Evolutionary conservation across 495 filamentous ascomycete genomes (phyloP).

Genomic region (Penicillium herquei): DNA sequence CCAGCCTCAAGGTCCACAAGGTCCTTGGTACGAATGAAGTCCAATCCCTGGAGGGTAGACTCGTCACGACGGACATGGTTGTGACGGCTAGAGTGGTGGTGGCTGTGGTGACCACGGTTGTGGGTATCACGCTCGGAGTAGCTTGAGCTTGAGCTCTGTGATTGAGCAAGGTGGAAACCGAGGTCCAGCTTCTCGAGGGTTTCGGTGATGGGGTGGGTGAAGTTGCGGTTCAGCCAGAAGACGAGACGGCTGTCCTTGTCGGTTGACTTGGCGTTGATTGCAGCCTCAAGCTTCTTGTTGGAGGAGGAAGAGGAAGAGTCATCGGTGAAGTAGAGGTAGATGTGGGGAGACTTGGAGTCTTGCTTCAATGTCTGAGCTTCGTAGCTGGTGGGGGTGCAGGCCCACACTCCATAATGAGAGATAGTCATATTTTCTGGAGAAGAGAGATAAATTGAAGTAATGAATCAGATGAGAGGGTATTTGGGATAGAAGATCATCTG

Average conservation of each 20-base stretch:
- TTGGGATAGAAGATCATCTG: no score
- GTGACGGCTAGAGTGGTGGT: conserved; percentile 4
- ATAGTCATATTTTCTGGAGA: conserved; percentile 15
- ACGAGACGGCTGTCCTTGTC: conserved; percentile 24
- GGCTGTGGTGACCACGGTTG: not conserved
- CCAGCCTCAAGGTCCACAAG: conserved; percentile 19
- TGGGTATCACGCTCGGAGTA: not conserved
- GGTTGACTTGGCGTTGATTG: conserved; percentile 30
- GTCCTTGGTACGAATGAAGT: conserved; percentile 23
- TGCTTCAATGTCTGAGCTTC: conserved; percentile 19
- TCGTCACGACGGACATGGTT: conserved; percentile 9
- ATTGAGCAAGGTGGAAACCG: conserved; percentile 22
- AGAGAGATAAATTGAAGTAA: not conserved
- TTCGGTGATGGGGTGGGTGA: conserved; percentile 23
- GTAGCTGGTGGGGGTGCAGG: conserved; percentile 23
- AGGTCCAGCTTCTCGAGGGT: conserved; percentile 15
- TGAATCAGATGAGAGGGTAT: no score
- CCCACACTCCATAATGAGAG: conserved; percentile 31
- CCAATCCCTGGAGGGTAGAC: conserved; percentile 23
- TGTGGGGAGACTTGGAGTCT: conserved; percentile 28
- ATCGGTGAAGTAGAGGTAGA: conserved; percentile 30
- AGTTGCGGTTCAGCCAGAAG: conserved; percentile 25
- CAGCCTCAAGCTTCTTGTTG: conserved; percentile 20
- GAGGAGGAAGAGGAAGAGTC: conserved; percentile 11
- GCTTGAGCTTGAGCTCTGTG: conserved; percentile 4